A percentile compares a stretch with the other conserved stretches of the same genome.
phyloP scores from a whole-genome alignment of 805 yeast species.

The Nakazawaea wyomingensis region DNA sequence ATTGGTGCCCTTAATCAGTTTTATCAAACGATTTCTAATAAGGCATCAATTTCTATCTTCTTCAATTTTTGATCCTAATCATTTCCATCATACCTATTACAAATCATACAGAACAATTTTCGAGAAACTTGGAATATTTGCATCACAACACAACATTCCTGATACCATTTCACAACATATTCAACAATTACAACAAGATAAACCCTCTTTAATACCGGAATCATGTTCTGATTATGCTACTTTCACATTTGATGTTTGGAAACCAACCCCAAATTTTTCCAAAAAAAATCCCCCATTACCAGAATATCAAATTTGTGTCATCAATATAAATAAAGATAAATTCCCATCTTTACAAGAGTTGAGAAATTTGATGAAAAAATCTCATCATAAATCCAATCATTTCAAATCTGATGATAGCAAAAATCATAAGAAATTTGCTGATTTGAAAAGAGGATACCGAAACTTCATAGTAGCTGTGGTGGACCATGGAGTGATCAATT shows the following conservation, averaged over 20 bases:
- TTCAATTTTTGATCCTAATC: constrained; percentile 8
- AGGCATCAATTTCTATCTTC: constrained; percentile 5
- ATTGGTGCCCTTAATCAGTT: constrained; percentile 2
- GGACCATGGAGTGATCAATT: constrained; percentile 71
- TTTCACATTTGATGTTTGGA: constrained; percentile 72
- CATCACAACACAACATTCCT: background rate
- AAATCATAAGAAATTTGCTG: constrained; percentile 25
- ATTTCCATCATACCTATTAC: constrained; percentile 8
- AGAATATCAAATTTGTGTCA: constrained; percentile 66
- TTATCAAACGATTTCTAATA: background rate
- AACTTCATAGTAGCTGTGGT: constrained; percentile 61
- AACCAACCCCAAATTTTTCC: constrained; percentile 67
- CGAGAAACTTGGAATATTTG: constrained; percentile 1
- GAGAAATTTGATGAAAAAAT: constrained; percentile 27
- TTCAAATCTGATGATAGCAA: background rate
- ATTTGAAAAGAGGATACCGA: constrained; percentile 49
- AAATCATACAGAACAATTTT: constrained; percentile 5
- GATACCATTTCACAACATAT: background rate
- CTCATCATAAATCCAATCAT: constrained; percentile 16
- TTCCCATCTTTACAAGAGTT: constrained; percentile 47
- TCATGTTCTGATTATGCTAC: background rate
- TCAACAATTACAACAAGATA: background rate
- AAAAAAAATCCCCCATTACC: constrained; percentile 68
- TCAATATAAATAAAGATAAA: constrained; percentile 36
- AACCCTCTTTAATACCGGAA: too few relatives aligned